Percentiles rank a stretch among this genome's conserved stretches.
Evolutionary conservation across 2,329 filamentous ascomycete genomes (phyloP).

Genomic region (Neofusicoccum ribis): DNA sequence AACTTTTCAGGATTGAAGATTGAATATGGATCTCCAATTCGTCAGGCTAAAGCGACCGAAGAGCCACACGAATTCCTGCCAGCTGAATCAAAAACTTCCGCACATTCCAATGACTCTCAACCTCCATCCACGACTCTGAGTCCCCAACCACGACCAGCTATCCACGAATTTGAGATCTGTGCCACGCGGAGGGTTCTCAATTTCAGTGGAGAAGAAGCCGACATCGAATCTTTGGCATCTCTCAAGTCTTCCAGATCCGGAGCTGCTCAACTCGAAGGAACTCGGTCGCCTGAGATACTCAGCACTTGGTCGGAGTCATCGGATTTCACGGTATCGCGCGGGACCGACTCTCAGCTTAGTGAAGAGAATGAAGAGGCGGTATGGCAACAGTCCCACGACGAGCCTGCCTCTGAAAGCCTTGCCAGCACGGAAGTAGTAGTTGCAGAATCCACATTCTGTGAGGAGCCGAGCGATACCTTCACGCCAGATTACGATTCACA

Average conservation of each 20-base stretch:
- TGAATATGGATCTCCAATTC: not conserved
- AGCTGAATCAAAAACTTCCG: not conserved
- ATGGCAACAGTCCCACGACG: no score
- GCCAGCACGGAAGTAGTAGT: not conserved
- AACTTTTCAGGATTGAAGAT: not conserved
- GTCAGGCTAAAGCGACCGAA: not conserved
- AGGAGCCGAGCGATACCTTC: not conserved
- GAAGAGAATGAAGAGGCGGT: not conserved
- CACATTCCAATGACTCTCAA: no score
- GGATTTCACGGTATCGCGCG: not conserved
- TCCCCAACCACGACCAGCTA: no score
- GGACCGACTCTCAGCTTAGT: not conserved
- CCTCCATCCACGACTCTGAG: not conserved
- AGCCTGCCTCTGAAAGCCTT: not conserved
- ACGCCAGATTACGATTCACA: not conserved
- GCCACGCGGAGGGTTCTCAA: no score
- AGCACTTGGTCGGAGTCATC: not conserved
- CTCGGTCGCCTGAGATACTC: not conserved
- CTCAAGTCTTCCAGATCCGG: not conserved
- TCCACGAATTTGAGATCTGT: not conserved
- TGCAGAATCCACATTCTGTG: not conserved
- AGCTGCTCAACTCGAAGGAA: not conserved
- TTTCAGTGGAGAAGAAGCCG: not conserved
- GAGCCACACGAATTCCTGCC: not conserved
- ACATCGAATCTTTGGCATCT: not conserved